Conservation (phyloP, 1,284 basidiomycete species). For the Papiliotrema flavescens region DNA sequence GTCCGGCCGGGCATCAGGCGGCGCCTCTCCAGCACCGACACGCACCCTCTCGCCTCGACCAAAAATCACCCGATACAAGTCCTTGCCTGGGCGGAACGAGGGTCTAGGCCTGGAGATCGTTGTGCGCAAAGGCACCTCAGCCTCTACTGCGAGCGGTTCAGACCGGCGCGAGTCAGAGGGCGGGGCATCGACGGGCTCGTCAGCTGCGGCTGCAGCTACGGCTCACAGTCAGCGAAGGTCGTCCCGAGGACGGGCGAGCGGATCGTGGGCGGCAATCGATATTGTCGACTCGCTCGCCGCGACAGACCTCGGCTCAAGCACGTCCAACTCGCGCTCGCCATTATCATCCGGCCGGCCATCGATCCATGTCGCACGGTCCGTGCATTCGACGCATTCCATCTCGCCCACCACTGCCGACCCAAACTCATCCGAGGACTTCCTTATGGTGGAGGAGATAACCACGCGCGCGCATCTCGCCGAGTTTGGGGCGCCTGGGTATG, state of each 20-base stretch:
- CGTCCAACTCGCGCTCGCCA: neutral
- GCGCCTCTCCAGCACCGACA: neutral
- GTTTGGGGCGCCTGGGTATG: constrained; percentile 4
- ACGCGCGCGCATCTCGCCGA: constrained; percentile 5
- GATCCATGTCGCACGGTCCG: neutral
- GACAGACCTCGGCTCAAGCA: neutral
- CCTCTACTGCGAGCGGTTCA: too few relatives aligned
- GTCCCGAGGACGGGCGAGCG: neutral
- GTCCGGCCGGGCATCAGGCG: neutral
- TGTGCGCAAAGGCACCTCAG: neutral
- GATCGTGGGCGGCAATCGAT: constrained; percentile 24
- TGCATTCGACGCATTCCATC: neutral
- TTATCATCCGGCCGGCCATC: neutral
- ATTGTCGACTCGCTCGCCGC: constrained; percentile 24
- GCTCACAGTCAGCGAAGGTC: neutral
- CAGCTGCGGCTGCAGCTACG: neutral
- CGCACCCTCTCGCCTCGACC: neutral
- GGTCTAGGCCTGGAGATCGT: constrained; percentile 8
- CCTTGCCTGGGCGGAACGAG: constrained; percentile 4
- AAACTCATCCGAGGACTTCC: neutral
- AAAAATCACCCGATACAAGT: constrained; percentile 8
- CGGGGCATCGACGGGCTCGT: neutral
- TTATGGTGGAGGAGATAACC: constrained; percentile 7
- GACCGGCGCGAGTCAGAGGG: too few relatives aligned
- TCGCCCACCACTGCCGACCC: neutral